phyloP scores from a whole-genome alignment of 2,329 filamentous ascomycete species.

The Talaromyces sp. region DNA sequence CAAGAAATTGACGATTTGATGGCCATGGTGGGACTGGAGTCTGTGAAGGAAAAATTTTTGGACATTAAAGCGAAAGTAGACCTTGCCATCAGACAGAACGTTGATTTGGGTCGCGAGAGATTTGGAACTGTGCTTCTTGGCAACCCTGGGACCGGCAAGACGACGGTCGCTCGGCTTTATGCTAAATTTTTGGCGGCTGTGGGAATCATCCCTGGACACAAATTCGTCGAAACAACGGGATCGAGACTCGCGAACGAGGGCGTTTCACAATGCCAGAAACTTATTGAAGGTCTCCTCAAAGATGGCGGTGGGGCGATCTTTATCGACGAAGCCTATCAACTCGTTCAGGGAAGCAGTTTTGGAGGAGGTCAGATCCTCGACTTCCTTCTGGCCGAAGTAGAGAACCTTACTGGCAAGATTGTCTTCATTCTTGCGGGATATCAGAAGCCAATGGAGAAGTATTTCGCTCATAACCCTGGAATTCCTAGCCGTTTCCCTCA shows the following conservation, averaged over 20 bases:
- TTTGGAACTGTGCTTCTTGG: slow-evolving; percentile 61
- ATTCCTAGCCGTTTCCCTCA: slow-evolving; percentile 64
- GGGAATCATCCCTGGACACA: slow-evolving; percentile 54
- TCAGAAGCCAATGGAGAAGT: slow-evolving; percentile 66
- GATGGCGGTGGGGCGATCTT: slow-evolving; percentile 64
- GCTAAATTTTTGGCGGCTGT: slow-evolving; percentile 58
- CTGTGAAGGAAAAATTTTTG: slow-evolving; percentile 60
- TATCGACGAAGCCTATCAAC: slow-evolving; percentile 74
- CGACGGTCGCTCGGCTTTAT: slow-evolving; percentile 67
- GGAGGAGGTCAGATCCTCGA: slow-evolving; percentile 62
- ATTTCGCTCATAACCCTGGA: slow-evolving; percentile 69
- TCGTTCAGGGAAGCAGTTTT: slow-evolving; percentile 53
- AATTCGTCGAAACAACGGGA: slow-evolving; percentile 63
- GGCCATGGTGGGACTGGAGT: slow-evolving; percentile 64
- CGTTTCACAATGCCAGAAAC: slow-evolving; percentile 50
- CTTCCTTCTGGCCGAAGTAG: slow-evolving; percentile 65
- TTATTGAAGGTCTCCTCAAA: slow-evolving; percentile 53
- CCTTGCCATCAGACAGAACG: slow-evolving; percentile 50
- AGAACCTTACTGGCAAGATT: slow-evolving; percentile 63
- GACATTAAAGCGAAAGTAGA: slow-evolving; percentile 60
- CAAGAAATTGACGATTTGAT: slow-evolving; percentile 58
- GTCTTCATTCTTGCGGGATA: slow-evolving; percentile 71
- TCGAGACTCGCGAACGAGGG: slow-evolving; percentile 60
- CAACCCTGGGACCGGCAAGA: slow-evolving; percentile 70
- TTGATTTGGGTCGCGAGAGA: slow-evolving; percentile 52